Conservation (phyloP, 805 yeast genomes). For the Debaryomyces castellii region DNA sequence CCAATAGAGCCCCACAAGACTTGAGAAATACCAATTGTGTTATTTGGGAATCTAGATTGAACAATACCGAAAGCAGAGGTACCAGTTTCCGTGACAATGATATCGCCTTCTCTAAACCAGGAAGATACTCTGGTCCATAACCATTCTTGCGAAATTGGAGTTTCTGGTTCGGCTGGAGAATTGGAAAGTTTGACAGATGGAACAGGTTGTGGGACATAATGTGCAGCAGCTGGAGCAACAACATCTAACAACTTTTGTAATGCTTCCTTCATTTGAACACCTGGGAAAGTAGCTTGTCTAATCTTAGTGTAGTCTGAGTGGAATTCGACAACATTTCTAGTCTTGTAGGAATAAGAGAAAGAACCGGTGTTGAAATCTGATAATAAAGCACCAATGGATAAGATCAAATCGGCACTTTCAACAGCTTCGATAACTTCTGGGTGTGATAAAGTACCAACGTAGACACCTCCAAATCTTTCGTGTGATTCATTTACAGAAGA, state of each 20-base stretch:
- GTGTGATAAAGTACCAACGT: slow-evolving; percentile 76
- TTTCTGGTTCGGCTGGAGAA: slow-evolving; percentile 25
- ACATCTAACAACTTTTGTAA: slow-evolving; percentile 21
- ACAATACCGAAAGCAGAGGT: slow-evolving; percentile 69
- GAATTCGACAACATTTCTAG: slow-evolving; percentile 74
- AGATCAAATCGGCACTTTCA: slow-evolving; percentile 70
- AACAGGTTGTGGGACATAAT: slow-evolving; percentile 50
- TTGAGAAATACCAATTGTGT: slow-evolving; percentile 63
- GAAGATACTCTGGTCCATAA: slow-evolving; percentile 59
- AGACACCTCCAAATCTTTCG: slow-evolving; percentile 79
- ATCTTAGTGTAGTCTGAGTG: slow-evolving; percentile 75
- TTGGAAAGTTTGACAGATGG: slow-evolving; percentile 46
- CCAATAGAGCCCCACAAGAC: slow-evolving; percentile 74
- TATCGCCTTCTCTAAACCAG: slow-evolving; percentile 61
- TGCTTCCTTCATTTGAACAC: slow-evolving; percentile 64
- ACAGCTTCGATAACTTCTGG: slow-evolving; percentile 73
- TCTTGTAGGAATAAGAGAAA: slow-evolving; percentile 71
- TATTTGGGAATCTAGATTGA: slow-evolving; percentile 58
- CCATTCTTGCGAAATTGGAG: slow-evolving; percentile 55
- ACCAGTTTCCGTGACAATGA: slow-evolving; percentile 67
- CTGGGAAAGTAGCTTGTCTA: slow-evolving; percentile 67
- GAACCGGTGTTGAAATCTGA: slow-evolving; percentile 93
- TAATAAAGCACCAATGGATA: slow-evolving; percentile 79
- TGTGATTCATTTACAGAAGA: slow-evolving; percentile 71
- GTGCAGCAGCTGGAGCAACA: slow-evolving; percentile 24